These are phyloP conservation scores for Scedosporium dehoogii DNA, from an alignment of 2,329 filamentous ascomycete genomes.

Conservation along the genomic window DNA sequence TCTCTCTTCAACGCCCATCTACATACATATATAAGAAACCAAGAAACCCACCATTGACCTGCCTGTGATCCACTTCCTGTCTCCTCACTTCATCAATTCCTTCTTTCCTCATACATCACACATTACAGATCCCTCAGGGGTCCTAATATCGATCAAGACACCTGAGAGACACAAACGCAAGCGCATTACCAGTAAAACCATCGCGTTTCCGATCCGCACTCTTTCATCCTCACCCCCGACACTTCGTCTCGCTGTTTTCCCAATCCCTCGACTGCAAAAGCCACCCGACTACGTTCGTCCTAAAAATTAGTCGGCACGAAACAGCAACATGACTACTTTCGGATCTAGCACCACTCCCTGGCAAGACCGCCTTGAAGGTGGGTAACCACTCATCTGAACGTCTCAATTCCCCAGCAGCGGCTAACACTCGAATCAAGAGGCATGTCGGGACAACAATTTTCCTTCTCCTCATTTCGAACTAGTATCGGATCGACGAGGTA, in stretches of 20 bases:
- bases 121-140: not conserved
- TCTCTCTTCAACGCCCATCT: not conserved
- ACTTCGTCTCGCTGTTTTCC: not conserved
- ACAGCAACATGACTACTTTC: slow-evolving; percentile 9
- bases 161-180: too few relatives aligned
- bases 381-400: slow-evolving; percentile 8
- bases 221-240: too few relatives aligned
- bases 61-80: not conserved
- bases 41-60: not conserved
- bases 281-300: not conserved
- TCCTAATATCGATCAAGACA: not conserved
- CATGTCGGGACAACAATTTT: slow-evolving; percentile 45
- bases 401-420: not conserved
- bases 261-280: not conserved
- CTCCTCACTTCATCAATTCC: not conserved
- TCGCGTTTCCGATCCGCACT: not conserved
- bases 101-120: not conserved
- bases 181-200: not conserved
- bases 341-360: slow-evolving; percentile 24
- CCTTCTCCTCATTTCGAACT: slow-evolving; percentile 55
- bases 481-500: slow-evolving; percentile 67
- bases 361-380: slow-evolving; percentile 50
- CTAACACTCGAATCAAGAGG: slow-evolving; percentile 29
- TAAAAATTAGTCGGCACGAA: not conserved
- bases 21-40: slow-evolving; percentile 2